Conservation (phyloP, 352 stramenopile genomes). For the Pythium aphanidermatum region DNA sequence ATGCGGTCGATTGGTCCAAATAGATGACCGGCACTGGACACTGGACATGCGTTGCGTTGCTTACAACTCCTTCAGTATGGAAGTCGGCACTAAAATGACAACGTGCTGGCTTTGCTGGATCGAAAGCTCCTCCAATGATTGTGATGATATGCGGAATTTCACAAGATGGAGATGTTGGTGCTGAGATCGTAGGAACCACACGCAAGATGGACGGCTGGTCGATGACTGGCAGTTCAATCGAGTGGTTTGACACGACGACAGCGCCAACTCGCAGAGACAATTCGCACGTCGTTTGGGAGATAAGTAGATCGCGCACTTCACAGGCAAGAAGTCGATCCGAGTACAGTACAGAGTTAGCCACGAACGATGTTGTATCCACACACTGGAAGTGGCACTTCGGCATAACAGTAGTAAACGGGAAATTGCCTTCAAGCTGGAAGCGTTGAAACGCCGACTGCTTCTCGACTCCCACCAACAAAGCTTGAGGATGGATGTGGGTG, state of each 20-base stretch:
- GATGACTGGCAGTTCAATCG: not conserved
- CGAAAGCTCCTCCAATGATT: conserved; percentile 9
- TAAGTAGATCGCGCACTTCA: not conserved
- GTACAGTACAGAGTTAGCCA: not conserved
- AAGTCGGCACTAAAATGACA: conserved; percentile 15
- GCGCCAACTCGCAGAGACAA: conserved; percentile 1
- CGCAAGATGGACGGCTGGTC: not conserved
- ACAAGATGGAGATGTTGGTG: too few relatives aligned
- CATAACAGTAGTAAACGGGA: not conserved
- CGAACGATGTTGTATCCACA: not conserved
- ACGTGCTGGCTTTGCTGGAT: not conserved
- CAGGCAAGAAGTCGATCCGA: conserved; percentile 6
- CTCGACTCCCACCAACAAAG: not conserved
- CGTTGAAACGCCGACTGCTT: too few relatives aligned
- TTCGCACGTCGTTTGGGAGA: not conserved
- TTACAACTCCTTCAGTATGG: not conserved
- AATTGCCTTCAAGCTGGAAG: conserved; percentile 5
- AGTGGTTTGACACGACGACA: not conserved
- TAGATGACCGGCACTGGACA: conserved; percentile 13
- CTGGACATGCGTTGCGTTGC: not conserved
- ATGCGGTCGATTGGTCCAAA: not conserved
- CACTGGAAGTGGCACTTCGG: conserved; percentile 4
- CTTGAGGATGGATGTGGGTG: not conserved
- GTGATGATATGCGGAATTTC: too few relatives aligned
- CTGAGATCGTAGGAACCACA: too few relatives aligned